Conservation (phyloP, 192 early-diverging fungal genomes). For the Gonapodya prolifera region DNA sequence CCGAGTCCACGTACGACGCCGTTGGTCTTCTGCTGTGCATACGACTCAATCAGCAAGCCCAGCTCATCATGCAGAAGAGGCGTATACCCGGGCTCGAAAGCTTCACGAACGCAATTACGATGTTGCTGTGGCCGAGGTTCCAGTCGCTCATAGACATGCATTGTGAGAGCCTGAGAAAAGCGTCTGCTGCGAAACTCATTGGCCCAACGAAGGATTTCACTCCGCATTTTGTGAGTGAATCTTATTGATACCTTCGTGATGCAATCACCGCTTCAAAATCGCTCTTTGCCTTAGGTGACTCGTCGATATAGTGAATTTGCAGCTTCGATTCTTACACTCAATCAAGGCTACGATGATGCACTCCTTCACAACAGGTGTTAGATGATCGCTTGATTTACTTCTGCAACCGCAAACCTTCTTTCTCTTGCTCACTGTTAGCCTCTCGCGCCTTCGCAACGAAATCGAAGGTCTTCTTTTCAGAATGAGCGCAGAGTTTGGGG, state of each 20-base stretch:
- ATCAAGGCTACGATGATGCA: conserved; percentile 76
- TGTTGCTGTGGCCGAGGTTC: conserved; percentile 82
- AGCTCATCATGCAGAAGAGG: conserved; percentile 67
- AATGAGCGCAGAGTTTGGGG: conserved; percentile 58
- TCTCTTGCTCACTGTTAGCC: conserved; percentile 22
- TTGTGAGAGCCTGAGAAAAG: conserved; percentile 78
- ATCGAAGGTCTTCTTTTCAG: conserved; percentile 60
- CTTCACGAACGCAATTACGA: conserved; percentile 82
- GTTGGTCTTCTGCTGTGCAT: conserved; percentile 83
- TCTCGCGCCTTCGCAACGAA: conserved; percentile 59
- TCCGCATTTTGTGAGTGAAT: conserved; percentile 61
- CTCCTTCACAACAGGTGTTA: conserved; percentile 60
- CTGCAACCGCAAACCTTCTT: neutral
- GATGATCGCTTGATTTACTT: neutral
- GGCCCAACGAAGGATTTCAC: conserved; percentile 49
- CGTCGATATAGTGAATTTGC: conserved; percentile 88
- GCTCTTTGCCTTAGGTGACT: conserved; percentile 38
- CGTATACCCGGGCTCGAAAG: conserved; percentile 67
- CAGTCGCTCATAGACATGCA: conserved; percentile 73
- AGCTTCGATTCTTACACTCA: conserved; percentile 77
- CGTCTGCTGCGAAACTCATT: conserved; percentile 42
- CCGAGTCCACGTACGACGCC: conserved; percentile 73
- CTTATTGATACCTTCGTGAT: neutral
- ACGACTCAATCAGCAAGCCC: conserved; percentile 69
- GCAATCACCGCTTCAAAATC: neutral